Conservation (phyloP, 306 rosid species). For the Cucurbita argyrosperma region DNA sequence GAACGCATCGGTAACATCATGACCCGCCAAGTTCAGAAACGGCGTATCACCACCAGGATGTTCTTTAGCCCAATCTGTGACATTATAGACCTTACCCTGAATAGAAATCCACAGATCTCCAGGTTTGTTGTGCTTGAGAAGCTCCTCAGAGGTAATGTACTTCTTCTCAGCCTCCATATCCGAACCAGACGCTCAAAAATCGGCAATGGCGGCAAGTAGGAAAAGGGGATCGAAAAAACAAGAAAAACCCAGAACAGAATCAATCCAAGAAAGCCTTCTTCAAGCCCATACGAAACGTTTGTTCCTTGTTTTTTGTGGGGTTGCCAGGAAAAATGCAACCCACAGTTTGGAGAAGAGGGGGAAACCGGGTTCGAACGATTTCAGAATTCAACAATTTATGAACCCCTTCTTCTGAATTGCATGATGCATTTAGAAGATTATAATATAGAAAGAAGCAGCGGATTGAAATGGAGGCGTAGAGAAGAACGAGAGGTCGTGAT, state of each 20-base stretch:
- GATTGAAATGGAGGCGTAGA: neutral
- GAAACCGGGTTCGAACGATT: neutral
- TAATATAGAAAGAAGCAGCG: neutral
- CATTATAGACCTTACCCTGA: slow-evolving; percentile 22
- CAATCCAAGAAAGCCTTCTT: neutral
- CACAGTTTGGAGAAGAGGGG: neutral
- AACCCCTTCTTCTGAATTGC: neutral
- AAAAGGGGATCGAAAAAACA: neutral
- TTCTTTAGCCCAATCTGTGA: slow-evolving; percentile 19
- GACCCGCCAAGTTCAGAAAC: slow-evolving; percentile 11
- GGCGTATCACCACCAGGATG: slow-evolving; percentile 23
- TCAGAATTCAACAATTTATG: neutral
- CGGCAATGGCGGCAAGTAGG: neutral
- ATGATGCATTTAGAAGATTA: neutral
- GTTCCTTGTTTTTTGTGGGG: neutral
- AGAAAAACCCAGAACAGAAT: neutral
- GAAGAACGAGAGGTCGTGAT: slow-evolving; percentile 1
- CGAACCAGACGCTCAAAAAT: neutral
- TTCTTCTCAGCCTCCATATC: slow-evolving; percentile 15
- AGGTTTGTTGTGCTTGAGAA: slow-evolving; percentile 13
- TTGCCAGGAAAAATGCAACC: neutral
- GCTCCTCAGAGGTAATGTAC: slow-evolving; percentile 19
- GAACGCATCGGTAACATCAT: slow-evolving; percentile 27
- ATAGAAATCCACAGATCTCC: slow-evolving; percentile 31
- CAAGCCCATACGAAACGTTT: too few relatives aligned